These are phyloP conservation scores for Plasmopara muralis DNA, from an alignment of 352 stramenopile species.

Conservation along the genomic window DNA sequence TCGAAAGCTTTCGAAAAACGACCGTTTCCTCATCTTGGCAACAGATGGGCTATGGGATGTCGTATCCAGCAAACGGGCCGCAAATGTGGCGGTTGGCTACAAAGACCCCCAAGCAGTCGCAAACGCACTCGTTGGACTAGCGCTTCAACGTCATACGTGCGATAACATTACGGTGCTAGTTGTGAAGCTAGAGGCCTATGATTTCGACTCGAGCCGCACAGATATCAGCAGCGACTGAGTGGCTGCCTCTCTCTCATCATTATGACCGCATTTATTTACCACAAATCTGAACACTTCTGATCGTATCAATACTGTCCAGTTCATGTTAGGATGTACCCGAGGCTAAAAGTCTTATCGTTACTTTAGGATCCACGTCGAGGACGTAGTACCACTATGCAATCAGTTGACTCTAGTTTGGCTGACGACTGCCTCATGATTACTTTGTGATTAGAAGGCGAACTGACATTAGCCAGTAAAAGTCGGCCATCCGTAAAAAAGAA, in stretches of 20 bases:
- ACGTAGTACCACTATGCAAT: no score
- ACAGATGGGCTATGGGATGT: slow-evolving; percentile 83
- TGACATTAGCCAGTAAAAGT: no score
- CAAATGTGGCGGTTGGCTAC: slow-evolving; percentile 44
- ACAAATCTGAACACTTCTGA: background rate
- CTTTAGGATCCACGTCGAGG: no score
- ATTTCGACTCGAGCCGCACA: slow-evolving; percentile 24
- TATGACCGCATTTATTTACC: slow-evolving; percentile 20
- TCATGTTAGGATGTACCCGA: no score
- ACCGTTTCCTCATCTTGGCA: slow-evolving; percentile 76
- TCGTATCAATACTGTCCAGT: no score
- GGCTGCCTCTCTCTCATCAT: background rate
- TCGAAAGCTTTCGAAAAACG: slow-evolving; percentile 41
- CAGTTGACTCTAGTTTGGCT: no score
- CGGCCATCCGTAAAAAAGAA: no score
- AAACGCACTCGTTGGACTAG: slow-evolving; percentile 52
- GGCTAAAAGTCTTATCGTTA: no score
- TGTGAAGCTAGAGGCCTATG: slow-evolving; percentile 53
- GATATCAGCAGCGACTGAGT: slow-evolving; percentile 20
- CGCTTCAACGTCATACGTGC: slow-evolving; percentile 41
- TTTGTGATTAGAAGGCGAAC: no score
- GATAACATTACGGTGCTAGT: slow-evolving; percentile 82
- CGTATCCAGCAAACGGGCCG: slow-evolving; percentile 55
- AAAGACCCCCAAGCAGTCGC: slow-evolving; percentile 50
- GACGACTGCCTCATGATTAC: no score